Evolutionary conservation across 352 stramenopile species (phyloP).

Genomic region (Phytophthora sansomeana): DNA sequence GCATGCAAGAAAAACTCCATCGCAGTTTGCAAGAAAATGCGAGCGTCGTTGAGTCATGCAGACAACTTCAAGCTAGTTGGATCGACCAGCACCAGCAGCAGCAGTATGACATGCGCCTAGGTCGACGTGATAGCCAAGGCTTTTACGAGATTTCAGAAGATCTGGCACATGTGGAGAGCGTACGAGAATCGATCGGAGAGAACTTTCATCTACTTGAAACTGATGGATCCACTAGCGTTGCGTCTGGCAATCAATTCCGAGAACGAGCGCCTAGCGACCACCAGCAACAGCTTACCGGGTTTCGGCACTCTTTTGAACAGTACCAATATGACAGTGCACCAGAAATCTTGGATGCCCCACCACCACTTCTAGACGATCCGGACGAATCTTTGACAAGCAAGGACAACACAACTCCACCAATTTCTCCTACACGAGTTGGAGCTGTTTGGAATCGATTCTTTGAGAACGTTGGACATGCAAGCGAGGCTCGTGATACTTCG

Average conservation of each 20-base stretch:
- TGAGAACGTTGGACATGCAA: constrained; percentile 59
- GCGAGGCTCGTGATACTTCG: constrained; percentile 20
- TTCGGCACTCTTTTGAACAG: constrained; percentile 20
- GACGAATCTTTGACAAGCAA: constrained; percentile 17
- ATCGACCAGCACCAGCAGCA: constrained; percentile 24
- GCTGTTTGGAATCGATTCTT: constrained; percentile 86
- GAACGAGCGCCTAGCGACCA: constrained; percentile 29
- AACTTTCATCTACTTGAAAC: constrained; percentile 24
- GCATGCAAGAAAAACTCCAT: constrained; percentile 56
- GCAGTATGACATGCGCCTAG: constrained; percentile 21
- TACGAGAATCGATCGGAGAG: constrained; percentile 22
- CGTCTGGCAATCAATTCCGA: constrained; percentile 27
- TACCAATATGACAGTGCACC: constrained; percentile 21
- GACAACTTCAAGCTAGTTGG: constrained; percentile 44
- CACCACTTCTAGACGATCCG: constrained; percentile 21
- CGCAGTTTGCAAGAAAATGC: constrained; percentile 59
- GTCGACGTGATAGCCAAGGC: constrained; percentile 15
- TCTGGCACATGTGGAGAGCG: constrained; percentile 13
- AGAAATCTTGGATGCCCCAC: constrained; percentile 19
- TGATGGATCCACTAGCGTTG: constrained; percentile 19
- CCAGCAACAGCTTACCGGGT: constrained; percentile 22
- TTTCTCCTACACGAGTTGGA: constrained; percentile 57
- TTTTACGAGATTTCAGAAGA: constrained; percentile 28
- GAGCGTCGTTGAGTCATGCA: constrained; percentile 47
- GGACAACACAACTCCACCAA: constrained; percentile 7